These are phyloP conservation scores for Candida ovalis DNA, from an alignment of 805 yeast genomes.

Conservation along the genomic window DNA sequence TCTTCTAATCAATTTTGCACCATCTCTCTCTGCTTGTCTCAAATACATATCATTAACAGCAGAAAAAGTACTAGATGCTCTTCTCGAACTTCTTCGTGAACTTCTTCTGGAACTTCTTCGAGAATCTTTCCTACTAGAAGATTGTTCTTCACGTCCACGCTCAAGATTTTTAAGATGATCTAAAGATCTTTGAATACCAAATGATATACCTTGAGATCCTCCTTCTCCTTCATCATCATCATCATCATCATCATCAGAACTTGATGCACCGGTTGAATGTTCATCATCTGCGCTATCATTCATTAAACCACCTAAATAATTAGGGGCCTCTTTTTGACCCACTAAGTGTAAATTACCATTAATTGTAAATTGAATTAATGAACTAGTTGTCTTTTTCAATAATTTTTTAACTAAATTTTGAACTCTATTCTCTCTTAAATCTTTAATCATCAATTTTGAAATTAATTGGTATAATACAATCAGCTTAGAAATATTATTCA, in stretches of 20 bases:
- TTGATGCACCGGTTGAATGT: conserved; percentile 1
- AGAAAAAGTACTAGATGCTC: background rate
- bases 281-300: conserved; percentile 16
- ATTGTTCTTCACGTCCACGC: background rate
- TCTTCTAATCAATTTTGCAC: conserved; percentile 16
- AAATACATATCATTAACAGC: conserved; percentile 13
- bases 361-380: conserved; percentile 60
- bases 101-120: conserved; percentile 3
- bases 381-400: conserved; percentile 48
- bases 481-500: conserved; percentile 50
- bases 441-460: conserved; percentile 50
- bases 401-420: conserved; percentile 45
- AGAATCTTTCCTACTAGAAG: background rate
- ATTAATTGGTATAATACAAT: conserved; percentile 51
- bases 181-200: no score
- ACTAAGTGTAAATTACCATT: conserved; percentile 60
- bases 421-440: conserved; percentile 43
- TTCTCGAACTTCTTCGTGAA: conserved; percentile 7
- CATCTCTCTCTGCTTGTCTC: conserved; percentile 23
- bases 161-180: background rate
- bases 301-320: conserved; percentile 21
- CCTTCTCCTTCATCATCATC: conserved; percentile 3
- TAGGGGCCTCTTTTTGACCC: conserved; percentile 23
- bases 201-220: no score
- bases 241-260: background rate